These are phyloP conservation scores for Calonectria honghensis DNA, from an alignment of 2,329 filamentous ascomycete genomes.

Conservation along the genomic window DNA sequence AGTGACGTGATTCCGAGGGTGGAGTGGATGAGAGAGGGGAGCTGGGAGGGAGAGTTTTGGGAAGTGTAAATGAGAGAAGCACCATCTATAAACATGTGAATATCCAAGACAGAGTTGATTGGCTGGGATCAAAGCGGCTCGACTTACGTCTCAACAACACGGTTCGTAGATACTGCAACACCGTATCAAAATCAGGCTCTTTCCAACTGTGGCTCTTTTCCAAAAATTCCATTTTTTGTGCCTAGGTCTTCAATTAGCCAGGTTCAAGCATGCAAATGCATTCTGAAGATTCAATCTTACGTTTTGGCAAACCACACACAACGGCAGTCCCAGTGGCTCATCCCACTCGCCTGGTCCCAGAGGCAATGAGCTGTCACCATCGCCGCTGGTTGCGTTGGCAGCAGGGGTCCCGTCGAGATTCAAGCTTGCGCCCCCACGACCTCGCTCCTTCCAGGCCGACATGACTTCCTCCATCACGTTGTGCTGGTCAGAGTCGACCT, in stretches of 20 bases:
- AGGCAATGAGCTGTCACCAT: slow-evolving; percentile 83
- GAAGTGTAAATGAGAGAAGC: slow-evolving; percentile 90
- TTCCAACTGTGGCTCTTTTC: slow-evolving; percentile 95
- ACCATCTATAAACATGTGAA: slow-evolving; percentile 75
- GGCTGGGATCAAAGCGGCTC: slow-evolving; percentile 33
- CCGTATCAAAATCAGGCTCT: slow-evolving; percentile 96
- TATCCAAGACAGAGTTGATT: slow-evolving; percentile 47
- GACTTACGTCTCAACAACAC: slow-evolving; percentile 87
- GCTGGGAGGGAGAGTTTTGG: slow-evolving; percentile 83
- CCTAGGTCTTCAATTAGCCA: slow-evolving; percentile 66
- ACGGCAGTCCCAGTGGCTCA: slow-evolving; percentile 87
- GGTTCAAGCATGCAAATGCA: slow-evolving; percentile 20
- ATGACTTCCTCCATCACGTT: slow-evolving; percentile 92
- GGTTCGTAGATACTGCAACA: slow-evolving; percentile 93
- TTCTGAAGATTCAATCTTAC: slow-evolving; percentile 69
- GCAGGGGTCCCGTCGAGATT: slow-evolving; percentile 77
- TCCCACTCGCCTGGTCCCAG: slow-evolving; percentile 95
- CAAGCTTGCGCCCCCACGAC: slow-evolving; percentile 77
- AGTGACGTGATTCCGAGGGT: slow-evolving; percentile 90
- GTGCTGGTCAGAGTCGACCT: slow-evolving; percentile 84
- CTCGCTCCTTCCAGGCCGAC: slow-evolving; percentile 84
- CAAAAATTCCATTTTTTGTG: slow-evolving; percentile 91
- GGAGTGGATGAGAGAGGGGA: slow-evolving; percentile 88
- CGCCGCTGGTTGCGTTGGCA: slow-evolving; percentile 70
- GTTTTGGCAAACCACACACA: slow-evolving; percentile 97